These are phyloP conservation scores for Backusella tuberculispora DNA, from an alignment of 192 early-diverging fungal species.

Conservation along the genomic window DNA sequence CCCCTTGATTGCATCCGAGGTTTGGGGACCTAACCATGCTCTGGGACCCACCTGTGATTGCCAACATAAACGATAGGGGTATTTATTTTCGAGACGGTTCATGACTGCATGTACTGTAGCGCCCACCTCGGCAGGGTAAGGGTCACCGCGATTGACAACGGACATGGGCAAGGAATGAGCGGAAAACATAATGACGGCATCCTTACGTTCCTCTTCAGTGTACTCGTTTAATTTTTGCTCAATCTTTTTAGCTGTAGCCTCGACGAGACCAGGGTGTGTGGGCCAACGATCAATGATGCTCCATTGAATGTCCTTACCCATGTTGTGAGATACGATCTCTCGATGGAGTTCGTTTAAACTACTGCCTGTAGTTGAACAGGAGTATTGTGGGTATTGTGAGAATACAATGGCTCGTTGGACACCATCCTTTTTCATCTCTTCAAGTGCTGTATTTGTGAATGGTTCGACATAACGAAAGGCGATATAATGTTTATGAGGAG, in stretches of 20 bases:
- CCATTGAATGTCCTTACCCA: conserved; percentile 75
- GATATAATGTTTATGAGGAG: conserved; percentile 89
- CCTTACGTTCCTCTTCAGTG: conserved; percentile 61
- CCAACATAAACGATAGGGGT: conserved; percentile 92
- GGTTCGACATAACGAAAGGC: conserved; percentile 93
- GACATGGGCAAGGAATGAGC: conserved; percentile 96
- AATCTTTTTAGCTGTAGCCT: conserved; percentile 84
- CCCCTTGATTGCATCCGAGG: conserved; percentile 76
- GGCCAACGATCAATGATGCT: conserved; percentile 97
- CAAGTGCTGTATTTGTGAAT: conserved; percentile 72
- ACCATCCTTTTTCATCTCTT: conserved; percentile 80
- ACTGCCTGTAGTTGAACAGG: conserved; percentile 93
- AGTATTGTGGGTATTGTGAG: conserved; percentile 95
- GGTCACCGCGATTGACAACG: conserved; percentile 89
- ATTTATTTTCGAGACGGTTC: conserved; percentile 66
- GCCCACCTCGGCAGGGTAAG: conserved; percentile 86
- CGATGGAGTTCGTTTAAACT: conserved; percentile 89
- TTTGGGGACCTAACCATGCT: conserved; percentile 93
- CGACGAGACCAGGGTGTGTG: conserved; percentile 83
- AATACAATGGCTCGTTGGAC: conserved; percentile 88
- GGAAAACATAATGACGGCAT: conserved; percentile 89
- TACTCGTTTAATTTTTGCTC: conserved; percentile 69
- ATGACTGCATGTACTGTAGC: conserved; percentile 86
- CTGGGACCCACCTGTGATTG: conserved; percentile 93
- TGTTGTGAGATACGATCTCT: conserved; percentile 62